Evolutionary conservation across 768 basidiomycete species (phyloP), one percentile per base, ranked within the genome.

Genomic region (Pleurotus djamor): DNA sequence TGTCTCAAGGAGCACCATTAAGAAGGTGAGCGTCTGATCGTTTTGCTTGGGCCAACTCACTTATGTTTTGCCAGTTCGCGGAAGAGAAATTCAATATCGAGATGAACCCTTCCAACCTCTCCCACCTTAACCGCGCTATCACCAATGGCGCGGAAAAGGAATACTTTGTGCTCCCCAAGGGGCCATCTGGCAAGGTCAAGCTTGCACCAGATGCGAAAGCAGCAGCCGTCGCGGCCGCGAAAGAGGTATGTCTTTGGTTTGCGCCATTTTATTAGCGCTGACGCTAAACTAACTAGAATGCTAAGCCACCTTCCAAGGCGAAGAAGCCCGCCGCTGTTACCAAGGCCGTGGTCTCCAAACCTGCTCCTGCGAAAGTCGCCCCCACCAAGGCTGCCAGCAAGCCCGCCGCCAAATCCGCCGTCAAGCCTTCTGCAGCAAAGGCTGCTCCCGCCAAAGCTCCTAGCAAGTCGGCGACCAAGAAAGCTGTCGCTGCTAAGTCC

Each of bases 61-160:
- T 67, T 60, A 67, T 66, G n/a, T 5, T 60, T 54, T 56, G 43
- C 45, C 61, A 94, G 92, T 96, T 76, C 72, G 88, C 95, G 51
- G 90, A 93, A 71, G 86, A 92, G 65, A 85, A 82, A 65, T 96
- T 93, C 79, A 80, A 84, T 63, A 74, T 96, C 62, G 85, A 87
- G 65, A 83, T 89, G 64, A 85, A 79, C 54, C 79, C 73, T 72
- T 82, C 66, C 85, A 81, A 61, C 88, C 48, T 58, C 21, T 34
- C 45, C 21, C 45, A 48, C 28, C 57, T 58, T 43, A 58, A 48
- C 37, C 57, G 57, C 37, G 57, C 57, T 47, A 58, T 58, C 45
- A 58, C 44, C 33, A 34, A 28, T 33, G 57, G 57, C 17, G 57
- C 48, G 4, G 57, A 58, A 16, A 58, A 49, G 33, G 57, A 34